Evolutionary conservation across 495 filamentous ascomycete species (phyloP), one percentile per base, ranked within the genome.

Genomic region (Tuber borchii): DNA sequence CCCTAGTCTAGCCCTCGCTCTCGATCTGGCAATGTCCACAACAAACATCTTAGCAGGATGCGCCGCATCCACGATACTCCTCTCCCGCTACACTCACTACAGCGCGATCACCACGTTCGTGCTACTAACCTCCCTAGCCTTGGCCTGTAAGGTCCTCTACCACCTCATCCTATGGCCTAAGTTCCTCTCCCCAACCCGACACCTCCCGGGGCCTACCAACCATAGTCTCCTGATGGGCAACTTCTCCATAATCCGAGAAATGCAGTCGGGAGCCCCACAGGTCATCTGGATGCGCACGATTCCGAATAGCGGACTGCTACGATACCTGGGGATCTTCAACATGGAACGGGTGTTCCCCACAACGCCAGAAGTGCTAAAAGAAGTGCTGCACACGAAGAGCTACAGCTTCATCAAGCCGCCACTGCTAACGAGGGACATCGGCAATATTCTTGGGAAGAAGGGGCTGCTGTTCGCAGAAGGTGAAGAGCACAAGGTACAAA

Each of bases 261-360:
- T 56, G 20, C 74, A 75, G 16, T 72, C 71, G 20, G 81, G 81
- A 2, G n/a, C 2, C 16, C 75, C 78, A 40, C 81, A 83, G 7
- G 39, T 65, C 69, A 74, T 39, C 69, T 82, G 88, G 93, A 86
- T 90, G 72, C 87, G 91, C 69, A 88, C 85, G 1, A 86, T 97
- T 44, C 92, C 93, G n/a, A 94, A 97, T 77, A 88, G 95, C 69
- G 94, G 94, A 14, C 82, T 97, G n/a, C 92, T 98, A 70, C 88
- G 90, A 43, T 95, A 97, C 82, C 85, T 88, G 19, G 88, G 87
- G 22, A 73, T 90, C 8, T 89, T 91, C 76, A 95, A 96, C 80
- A 74, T 86, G 9, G 93, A 97, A 81, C 87, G 93, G 61, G 79
- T 97, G 6, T 78, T 94, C 2, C 77, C 91, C 37, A 91, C 89